Conservation (phyloP, 83 land plant genomes). For the Picea abies region DNA sequence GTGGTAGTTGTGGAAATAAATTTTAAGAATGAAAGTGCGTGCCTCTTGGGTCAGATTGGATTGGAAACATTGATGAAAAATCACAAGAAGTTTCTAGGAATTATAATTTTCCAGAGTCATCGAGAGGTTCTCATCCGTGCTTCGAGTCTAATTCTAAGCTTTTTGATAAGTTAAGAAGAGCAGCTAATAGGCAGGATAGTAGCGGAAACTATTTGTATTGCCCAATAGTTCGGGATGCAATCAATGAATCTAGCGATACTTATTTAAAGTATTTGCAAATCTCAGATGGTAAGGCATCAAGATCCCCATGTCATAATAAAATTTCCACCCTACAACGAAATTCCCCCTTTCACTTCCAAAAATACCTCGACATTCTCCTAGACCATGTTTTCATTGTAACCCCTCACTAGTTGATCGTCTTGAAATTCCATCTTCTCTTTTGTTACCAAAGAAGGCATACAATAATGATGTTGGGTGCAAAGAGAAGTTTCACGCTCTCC, state of each 20-base stretch:
- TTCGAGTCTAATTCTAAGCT: background rate
- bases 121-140: constrained; percentile 1
- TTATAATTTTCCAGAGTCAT: background rate
- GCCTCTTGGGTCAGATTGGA: constrained; percentile 37
- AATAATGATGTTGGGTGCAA: background rate
- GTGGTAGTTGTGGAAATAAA: constrained; percentile 65
- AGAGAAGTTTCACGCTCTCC: constrained; percentile 18
- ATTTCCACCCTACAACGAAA: background rate
- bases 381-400: no score
- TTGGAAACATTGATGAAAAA: constrained; percentile 29
- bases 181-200: constrained; percentile 46
- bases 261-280: background rate
- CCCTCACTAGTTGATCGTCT: background rate
- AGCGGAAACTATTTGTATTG: constrained; percentile 68
- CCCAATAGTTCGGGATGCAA: constrained; percentile 26
- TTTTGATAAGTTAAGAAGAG: constrained; percentile 28
- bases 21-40: constrained; percentile 50
- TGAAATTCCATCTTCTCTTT: background rate
- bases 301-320: background rate
- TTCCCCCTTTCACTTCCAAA: background rate
- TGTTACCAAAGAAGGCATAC: background rate
- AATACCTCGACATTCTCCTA: background rate
- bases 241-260: background rate
- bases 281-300: background rate
- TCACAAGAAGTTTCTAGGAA: constrained; percentile 20